Base-by-base conservation (phyloP, 768 basidiomycete species). In the Panus rudis region DNA sequence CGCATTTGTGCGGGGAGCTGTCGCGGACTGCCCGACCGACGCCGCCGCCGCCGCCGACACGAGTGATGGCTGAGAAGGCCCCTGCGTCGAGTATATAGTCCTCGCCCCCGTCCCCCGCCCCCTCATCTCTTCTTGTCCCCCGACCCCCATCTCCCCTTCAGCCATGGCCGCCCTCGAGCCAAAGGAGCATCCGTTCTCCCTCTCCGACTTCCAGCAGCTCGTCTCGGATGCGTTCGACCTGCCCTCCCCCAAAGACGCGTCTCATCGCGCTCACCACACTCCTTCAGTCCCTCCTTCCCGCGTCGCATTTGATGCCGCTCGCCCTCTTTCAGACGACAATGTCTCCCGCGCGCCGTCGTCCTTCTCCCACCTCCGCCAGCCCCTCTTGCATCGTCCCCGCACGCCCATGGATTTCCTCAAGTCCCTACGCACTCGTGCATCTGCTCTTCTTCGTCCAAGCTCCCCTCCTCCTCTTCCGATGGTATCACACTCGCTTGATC, bases 161-260 rank as follows among this genome's bases (percentile, higher is more conserved):
- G 33, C 33, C 33, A 20, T 20, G n/a, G 33, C 42, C 43, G 25
- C 30, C 35, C 35, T 39, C 48, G 49, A 25, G 28, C 39, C 46
- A 30, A 30, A 16, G 34, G 43, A 39, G 14, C 48, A 4, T 11
- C 41, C 50, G 35, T 55, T 57, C 46, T 48, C 52, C 41, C 41
- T 59, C 45, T 37, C 50, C 42, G 58, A 57, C 44, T 57, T 59
- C 48, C 51, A 51, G 46, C 54, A 52, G 42, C 55, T 59, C 52
- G 46, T 59, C 45, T 42, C 46, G n/a, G 43, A 49, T 43, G 58
- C 55, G 10, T 57, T 55, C 50, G 50, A 55, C 43, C 49, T 53
- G 24, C 30, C 31, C 30, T 26, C 37, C 28, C 21, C 43, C 43
- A 8, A 8, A 7, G 16, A 35, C 33, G 33, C 38, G 14, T 41